Percentiles rank a stretch among this genome's conserved stretches.
These are phyloP conservation scores for Kockiozyma suomiensis DNA, from an alignment of 805 yeast genomes.

Conservation along the genomic window DNA sequence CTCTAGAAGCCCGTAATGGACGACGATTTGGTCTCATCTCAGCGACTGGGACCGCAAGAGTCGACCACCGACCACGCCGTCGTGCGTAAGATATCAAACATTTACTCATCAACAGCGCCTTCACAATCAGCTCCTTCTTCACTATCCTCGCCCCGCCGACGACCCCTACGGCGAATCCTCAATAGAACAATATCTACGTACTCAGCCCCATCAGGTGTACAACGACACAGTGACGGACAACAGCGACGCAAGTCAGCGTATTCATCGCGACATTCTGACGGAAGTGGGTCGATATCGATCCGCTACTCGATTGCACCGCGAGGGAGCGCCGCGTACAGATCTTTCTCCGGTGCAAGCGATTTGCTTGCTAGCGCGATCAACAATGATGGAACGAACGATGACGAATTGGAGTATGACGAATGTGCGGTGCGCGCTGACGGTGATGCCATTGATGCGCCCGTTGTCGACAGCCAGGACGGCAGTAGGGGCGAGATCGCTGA, in stretches of 20 bases:
- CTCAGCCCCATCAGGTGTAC: constrained; percentile 2
- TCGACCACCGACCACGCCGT: too few species aligned
- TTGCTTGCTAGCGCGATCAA: constrained; percentile 13
- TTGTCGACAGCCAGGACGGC: neutral
- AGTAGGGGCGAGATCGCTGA: neutral
- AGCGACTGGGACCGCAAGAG: neutral
- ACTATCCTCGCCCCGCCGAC: neutral
- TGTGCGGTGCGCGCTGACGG: neutral
- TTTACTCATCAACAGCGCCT: neutral
- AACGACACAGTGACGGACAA: neutral
- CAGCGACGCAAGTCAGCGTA: constrained; percentile 6
- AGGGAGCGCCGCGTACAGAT: constrained; percentile 16
- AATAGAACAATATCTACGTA: constrained; percentile 1
- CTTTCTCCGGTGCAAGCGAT: constrained; percentile 26
- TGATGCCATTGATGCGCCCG: neutral
- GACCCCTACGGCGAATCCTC: neutral
- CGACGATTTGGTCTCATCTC: too few species aligned
- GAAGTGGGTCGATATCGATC: constrained; percentile 29
- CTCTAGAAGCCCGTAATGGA: too few species aligned
- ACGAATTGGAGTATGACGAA: constrained; percentile 13
- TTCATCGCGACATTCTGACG: constrained; percentile 29
- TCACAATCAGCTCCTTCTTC: neutral
- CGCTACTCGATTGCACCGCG: constrained; percentile 27
- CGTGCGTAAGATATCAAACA: constrained; percentile 2
- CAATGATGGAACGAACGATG: constrained; percentile 11